These are phyloP conservation scores for Aspergillus sergii DNA, from an alignment of 2,329 filamentous ascomycete genomes.

Conservation along the genomic window DNA sequence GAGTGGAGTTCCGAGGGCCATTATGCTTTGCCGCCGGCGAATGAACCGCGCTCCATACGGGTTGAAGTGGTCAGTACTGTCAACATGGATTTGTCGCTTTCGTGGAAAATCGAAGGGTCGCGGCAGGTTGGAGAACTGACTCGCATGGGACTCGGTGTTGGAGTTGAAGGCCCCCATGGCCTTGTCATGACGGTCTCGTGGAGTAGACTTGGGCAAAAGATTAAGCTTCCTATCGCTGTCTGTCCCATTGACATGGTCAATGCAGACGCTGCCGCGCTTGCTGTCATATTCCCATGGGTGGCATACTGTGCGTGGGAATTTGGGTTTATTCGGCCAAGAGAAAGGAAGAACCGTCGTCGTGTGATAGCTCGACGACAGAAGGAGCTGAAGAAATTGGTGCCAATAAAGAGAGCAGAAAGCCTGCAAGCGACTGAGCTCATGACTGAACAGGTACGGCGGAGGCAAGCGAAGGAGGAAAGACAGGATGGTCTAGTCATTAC, in stretches of 20 bases:
- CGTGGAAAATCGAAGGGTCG: conserved; percentile 39
- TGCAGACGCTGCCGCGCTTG: conserved; percentile 37
- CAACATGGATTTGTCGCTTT: conserved; percentile 30
- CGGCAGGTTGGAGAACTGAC: conserved; percentile 42
- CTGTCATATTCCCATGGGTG: conserved; percentile 42
- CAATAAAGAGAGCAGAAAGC: conserved; percentile 41
- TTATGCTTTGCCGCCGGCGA: conserved; percentile 32
- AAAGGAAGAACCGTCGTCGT: conserved; percentile 38
- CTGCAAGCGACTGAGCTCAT: conserved; percentile 44
- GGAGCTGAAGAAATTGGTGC: conserved; percentile 38
- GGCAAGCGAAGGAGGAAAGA: conserved; percentile 38
- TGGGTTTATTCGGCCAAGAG: conserved; percentile 42
- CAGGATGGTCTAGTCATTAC: conserved; percentile 43
- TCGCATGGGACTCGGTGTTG: conserved; percentile 42
- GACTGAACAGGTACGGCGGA: conserved; percentile 41
- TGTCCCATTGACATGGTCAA: conserved; percentile 38
- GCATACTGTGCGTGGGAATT: conserved; percentile 47
- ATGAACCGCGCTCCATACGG: conserved; percentile 35
- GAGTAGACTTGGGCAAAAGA: conserved; percentile 43
- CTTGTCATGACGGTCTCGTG: conserved; percentile 43
- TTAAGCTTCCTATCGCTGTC: conserved; percentile 43
- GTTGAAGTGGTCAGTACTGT: conserved; percentile 36
- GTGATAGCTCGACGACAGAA: conserved; percentile 39
- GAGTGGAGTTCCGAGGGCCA: conserved; percentile 47
- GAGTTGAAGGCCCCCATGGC: conserved; percentile 36